Base-by-base conservation (phyloP, 148 eudicot genomes). In the Spergularia marina region DNA sequence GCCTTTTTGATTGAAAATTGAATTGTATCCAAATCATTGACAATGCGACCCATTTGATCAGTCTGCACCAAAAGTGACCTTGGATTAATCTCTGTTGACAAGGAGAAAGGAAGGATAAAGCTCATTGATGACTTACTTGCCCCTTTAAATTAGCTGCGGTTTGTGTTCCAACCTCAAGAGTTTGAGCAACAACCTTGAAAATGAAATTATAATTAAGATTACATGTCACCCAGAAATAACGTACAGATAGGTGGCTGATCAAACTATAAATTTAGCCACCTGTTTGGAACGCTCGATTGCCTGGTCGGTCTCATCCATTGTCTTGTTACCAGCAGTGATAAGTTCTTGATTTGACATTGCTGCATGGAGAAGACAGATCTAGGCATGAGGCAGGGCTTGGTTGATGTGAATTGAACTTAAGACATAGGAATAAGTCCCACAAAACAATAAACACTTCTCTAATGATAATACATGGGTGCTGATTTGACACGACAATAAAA, bases 301-400 rank as follows among this genome's bases (percentile, higher is more conserved):
- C 76, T 95, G 98, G 85, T 95, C 98, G 77, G 98, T 95, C 86
- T 90, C 92, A 85, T 91, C 88, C 98, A 95, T 81, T 21, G 91
- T 87, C 78, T 81, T 85, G 34, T 67, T 82, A 44, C 99, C 98
- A 76, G 99, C 98, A 82, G 73, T 60, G 68, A 96, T 80, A 76
- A 96, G 99, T 83, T 96, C 91, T 83, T 96, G 99, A 81, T 92
- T 92, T 55, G 97, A 76, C 99, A 96, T 92, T 74, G 84, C 98
- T 96, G 76, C 73, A 80, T 16, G 21, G 74, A 54, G 70, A 60
- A 62, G 71, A 60, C 51, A 73, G 5, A 59, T 52, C 64, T 17
- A 72, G 5, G 49, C 53, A 61, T 76, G 69, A 71, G 36, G 56
- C 12, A 67, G n/a, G 63, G 41, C 56, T 52, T 17, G 18, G 25